phyloP scores from a whole-genome alignment of 129 eudicot species.

The Silybum marianum region DNA sequence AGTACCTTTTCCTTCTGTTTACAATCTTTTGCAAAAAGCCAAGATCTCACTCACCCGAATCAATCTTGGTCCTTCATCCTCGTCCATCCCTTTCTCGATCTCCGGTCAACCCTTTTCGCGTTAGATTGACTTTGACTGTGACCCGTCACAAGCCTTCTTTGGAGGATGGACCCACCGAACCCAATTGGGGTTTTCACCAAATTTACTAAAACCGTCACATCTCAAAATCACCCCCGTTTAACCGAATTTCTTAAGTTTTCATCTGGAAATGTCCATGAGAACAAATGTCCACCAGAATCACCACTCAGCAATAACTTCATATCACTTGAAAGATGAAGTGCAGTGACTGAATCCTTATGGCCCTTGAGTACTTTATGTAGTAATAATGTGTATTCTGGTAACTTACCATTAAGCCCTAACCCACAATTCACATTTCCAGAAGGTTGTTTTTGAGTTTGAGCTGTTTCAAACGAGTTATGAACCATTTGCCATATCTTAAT shows the following conservation, averaged over 20 bases:
- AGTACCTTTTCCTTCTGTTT: too few species aligned
- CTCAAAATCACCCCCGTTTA: conserved; percentile 60
- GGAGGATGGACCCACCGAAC: conserved; percentile 5
- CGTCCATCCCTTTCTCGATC: not conserved
- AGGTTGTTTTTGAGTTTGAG: conserved; percentile 34
- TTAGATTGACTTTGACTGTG: conserved; percentile 23
- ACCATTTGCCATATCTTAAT: conserved; percentile 92
- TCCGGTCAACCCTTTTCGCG: conserved; percentile 14
- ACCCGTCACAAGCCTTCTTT: conserved; percentile 17
- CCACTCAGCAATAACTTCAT: conserved; percentile 85
- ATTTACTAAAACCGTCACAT: not conserved
- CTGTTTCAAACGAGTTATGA: conserved; percentile 48
- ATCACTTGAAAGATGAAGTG: conserved; percentile 74
- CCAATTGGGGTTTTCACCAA: not conserved
- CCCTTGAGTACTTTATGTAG: conserved; percentile 84
- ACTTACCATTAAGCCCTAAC: conserved; percentile 53
- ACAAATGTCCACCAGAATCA: conserved; percentile 82
- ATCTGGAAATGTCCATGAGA: conserved; percentile 87
- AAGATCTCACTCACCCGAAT: conserved; percentile 19
- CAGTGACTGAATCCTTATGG: conserved; percentile 86
- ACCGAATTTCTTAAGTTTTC: conserved; percentile 58
- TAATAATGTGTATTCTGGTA: conserved; percentile 71
- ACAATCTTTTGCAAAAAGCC: not conserved
- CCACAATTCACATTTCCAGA: conserved; percentile 47
- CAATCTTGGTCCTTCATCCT: conserved; percentile 16